Percentiles rank a stretch among this genome's conserved stretches.
Conservation (phyloP, 768 basidiomycete genomes). For the Lactifluus pinguis region DNA sequence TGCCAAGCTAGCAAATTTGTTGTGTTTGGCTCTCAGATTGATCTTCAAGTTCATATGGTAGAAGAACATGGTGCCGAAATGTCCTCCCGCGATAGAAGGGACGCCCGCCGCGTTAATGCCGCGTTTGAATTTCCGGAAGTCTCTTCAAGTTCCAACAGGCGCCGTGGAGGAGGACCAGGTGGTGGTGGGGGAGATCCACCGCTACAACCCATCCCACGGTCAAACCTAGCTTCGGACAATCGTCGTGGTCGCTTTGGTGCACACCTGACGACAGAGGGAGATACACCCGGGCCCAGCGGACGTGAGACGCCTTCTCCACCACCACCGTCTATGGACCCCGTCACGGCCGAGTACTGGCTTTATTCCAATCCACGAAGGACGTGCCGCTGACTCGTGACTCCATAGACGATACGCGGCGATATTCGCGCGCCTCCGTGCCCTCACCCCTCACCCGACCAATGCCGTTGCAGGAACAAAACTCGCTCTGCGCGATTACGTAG, state of each 20-base stretch:
- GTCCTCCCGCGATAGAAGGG: constrained; percentile 59
- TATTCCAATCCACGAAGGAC: not conserved
- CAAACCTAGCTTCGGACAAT: constrained; percentile 29
- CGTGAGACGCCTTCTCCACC: constrained; percentile 28
- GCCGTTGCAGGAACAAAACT: constrained; percentile 59
- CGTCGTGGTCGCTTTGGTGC: constrained; percentile 59
- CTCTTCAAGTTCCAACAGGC: constrained; percentile 28
- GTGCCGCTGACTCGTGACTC: not conserved
- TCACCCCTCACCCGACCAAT: constrained; percentile 48
- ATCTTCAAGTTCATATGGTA: constrained; percentile 87
- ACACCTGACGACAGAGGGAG: constrained; percentile 38
- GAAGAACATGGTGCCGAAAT: constrained; percentile 72
- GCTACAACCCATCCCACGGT: constrained; percentile 20
- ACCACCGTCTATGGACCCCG: constrained; percentile 42
- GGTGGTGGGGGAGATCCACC: constrained; percentile 37
- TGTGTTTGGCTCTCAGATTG: constrained; percentile 80
- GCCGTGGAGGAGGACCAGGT: constrained; percentile 31
- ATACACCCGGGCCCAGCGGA: constrained; percentile 19
- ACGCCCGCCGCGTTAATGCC: constrained; percentile 56
- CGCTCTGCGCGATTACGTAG: constrained; percentile 69
- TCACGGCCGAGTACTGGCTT: constrained; percentile 41
- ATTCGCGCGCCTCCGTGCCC: constrained; percentile 47
- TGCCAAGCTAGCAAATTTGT: constrained; percentile 90
- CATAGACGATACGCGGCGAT: constrained; percentile 62
- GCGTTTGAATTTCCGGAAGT: constrained; percentile 61